These are phyloP conservation scores for Tephrocybe sp. DNA, from an alignment of 768 basidiomycete genomes.

Conservation along the genomic window DNA sequence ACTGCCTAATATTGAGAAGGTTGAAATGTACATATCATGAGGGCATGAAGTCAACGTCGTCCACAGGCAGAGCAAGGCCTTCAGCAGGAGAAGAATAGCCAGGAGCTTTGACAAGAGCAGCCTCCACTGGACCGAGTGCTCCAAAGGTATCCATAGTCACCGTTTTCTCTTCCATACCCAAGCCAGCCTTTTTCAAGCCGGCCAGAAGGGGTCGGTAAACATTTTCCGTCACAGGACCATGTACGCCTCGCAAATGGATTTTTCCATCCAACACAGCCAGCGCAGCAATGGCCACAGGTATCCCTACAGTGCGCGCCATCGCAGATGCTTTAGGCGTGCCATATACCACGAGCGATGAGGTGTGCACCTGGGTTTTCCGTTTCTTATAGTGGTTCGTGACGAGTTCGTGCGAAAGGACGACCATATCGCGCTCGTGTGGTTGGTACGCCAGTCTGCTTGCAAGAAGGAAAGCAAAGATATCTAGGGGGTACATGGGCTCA, in stretches of 20 bases:
- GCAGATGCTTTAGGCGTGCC: slow-evolving; percentile 58
- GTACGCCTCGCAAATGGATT: slow-evolving; percentile 54
- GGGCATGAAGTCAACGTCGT: no score
- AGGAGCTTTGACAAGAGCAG: slow-evolving; percentile 1
- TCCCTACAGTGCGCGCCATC: slow-evolving; percentile 88
- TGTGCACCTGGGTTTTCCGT: slow-evolving; percentile 50
- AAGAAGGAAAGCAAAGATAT: slow-evolving; percentile 72
- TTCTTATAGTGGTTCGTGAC: slow-evolving; percentile 36
- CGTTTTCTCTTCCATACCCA: slow-evolving; percentile 44
- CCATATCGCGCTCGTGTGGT: slow-evolving; percentile 78
- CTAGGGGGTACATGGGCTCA: slow-evolving; percentile 51
- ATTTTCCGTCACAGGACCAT: slow-evolving; percentile 57
- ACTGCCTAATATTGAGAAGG: no score
- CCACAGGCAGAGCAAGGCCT: no score
- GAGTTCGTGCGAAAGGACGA: slow-evolving; percentile 83
- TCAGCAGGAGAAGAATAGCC: no score
- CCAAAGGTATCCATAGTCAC: background rate
- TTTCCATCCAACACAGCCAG: slow-evolving; percentile 65
- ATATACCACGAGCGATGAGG: slow-evolving; percentile 63
- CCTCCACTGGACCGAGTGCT: slow-evolving; percentile 7
- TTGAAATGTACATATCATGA: no score
- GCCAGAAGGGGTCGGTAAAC: slow-evolving; percentile 64
- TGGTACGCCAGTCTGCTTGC: slow-evolving; percentile 68
- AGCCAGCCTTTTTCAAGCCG: slow-evolving; percentile 52
- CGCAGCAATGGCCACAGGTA: slow-evolving; percentile 85